A percentile compares a stretch with the other conserved stretches of the same genome.
Evolutionary conservation across 345 rosid genomes (phyloP).

Genomic region (Arabis hirsuta): DNA sequence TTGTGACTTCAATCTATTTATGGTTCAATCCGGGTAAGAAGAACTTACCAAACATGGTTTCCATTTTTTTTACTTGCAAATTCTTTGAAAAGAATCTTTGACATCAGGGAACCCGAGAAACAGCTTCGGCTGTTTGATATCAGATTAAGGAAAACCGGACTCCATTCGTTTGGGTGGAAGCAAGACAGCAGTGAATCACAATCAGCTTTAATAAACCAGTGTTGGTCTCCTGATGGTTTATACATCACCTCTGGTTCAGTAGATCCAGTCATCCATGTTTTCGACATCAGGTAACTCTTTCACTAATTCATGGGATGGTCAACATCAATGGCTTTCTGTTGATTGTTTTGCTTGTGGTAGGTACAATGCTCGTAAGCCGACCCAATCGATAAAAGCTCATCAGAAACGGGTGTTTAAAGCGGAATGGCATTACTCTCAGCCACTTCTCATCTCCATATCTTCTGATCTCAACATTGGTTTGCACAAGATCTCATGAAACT

Average conservation of each 20-base stretch:
- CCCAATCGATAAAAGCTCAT: conserved; percentile 87
- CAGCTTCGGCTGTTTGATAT: conserved; percentile 85
- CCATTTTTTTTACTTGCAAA: background rate
- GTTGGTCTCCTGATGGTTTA: conserved; percentile 95
- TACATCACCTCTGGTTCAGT: conserved; percentile 87
- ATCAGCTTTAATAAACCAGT: conserved; percentile 88
- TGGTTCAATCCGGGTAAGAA: conserved; percentile 95
- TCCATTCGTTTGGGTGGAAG: conserved; percentile 91
- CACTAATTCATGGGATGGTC: no score
- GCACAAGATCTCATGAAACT: conserved; percentile 60
- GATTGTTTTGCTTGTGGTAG: conserved; percentile 35
- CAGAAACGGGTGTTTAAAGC: conserved; percentile 89
- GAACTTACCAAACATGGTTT: background rate
- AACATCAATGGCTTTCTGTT: no score
- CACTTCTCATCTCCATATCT: conserved; percentile 83
- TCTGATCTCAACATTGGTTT: conserved; percentile 84
- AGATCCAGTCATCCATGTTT: conserved; percentile 85
- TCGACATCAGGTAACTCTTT: conserved; percentile 68
- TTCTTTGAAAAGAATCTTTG: background rate
- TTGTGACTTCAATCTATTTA: conserved; percentile 86
- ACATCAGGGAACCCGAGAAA: conserved; percentile 65
- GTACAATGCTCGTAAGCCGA: conserved; percentile 71
- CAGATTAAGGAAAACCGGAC: conserved; percentile 74
- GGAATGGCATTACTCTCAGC: conserved; percentile 73
- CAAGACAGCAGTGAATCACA: conserved; percentile 95